These are phyloP conservation scores for Stagonosporopsis cucurbitacearum DNA, from an alignment of 2,329 filamentous ascomycete species.

Conservation along the genomic window DNA sequence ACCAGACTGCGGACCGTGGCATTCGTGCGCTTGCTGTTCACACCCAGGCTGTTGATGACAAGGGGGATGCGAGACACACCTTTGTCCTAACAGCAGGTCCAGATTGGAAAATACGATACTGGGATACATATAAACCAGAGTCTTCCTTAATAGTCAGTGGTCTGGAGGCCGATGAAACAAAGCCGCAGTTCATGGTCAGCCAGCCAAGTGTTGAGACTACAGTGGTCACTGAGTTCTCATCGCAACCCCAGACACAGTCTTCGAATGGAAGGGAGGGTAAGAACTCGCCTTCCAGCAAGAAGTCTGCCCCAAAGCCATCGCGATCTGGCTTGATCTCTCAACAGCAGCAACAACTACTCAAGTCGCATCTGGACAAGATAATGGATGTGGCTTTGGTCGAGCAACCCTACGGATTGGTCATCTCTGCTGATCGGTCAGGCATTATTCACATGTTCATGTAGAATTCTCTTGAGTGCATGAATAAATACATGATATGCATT, in stretches of 20 bases:
- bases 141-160: conserved; percentile 83
- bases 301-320: conserved; percentile 57
- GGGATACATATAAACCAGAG: conserved; percentile 83
- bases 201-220: conserved; percentile 51
- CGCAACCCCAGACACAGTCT: conserved; percentile 29
- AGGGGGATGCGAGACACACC: conserved; percentile 74
- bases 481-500: no score
- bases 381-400: conserved; percentile 89
- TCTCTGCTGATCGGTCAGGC: conserved; percentile 87
- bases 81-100: conserved; percentile 88
- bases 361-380: conserved; percentile 85
- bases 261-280: conserved; percentile 34
- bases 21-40: conserved; percentile 78
- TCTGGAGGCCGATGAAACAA: conserved; percentile 70
- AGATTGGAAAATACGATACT: conserved; percentile 91
- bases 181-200: conserved; percentile 67
- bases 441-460: conserved; percentile 83
- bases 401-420: conserved; percentile 87
- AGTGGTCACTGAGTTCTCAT: conserved; percentile 48
- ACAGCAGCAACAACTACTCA: conserved; percentile 85
- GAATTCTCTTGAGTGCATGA: background rate
- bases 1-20: conserved; percentile 65
- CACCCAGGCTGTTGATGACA: conserved; percentile 72
- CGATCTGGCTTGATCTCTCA: conserved; percentile 89
- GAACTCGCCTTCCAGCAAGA: conserved; percentile 47